phyloP scores from a whole-genome alignment of 257 asterid genomes.

The Voacanga thouarsii region DNA sequence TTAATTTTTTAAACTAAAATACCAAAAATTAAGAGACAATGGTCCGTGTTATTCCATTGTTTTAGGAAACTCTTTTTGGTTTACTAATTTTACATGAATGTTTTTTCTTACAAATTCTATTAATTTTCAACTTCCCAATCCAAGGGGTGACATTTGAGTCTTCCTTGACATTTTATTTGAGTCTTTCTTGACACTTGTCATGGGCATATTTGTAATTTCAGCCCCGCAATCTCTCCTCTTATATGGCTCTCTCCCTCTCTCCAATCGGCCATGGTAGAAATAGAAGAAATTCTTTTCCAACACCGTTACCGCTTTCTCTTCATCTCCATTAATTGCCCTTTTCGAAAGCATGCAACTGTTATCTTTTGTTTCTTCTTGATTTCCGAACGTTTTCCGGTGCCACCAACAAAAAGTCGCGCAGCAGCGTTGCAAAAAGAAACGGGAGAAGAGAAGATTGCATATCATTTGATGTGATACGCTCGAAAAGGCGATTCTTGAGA shows the following conservation, averaged over 20 bases:
- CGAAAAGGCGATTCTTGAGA: background rate
- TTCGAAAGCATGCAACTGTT: conserved; percentile 13
- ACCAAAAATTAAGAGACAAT: background rate
- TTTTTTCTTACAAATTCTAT: background rate
- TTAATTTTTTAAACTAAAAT: too few relatives aligned
- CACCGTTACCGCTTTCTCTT: background rate
- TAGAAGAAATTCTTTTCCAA: background rate
- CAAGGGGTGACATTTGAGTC: background rate
- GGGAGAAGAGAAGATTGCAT: background rate
- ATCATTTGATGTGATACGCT: background rate
- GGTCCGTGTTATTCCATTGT: too few relatives aligned
- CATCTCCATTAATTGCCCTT: conserved; percentile 5
- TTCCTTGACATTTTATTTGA: background rate
- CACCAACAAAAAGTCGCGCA: background rate
- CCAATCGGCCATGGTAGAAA: background rate
- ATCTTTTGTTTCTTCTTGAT: conserved; percentile 22
- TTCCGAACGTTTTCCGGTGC: conserved; percentile 20
- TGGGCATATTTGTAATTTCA: background rate
- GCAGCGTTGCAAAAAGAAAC: background rate
- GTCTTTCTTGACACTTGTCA: background rate
- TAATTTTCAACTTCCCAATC: background rate
- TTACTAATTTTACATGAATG: background rate
- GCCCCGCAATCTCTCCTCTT: background rate
- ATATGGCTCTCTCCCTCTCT: too few relatives aligned
- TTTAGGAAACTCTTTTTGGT: too few relatives aligned